A percentile compares a stretch with the other conserved stretches of the same genome.
Evolutionary conservation across 2,329 filamentous ascomycete species (phyloP).

Genomic region (Neoascochyta sp.): DNA sequence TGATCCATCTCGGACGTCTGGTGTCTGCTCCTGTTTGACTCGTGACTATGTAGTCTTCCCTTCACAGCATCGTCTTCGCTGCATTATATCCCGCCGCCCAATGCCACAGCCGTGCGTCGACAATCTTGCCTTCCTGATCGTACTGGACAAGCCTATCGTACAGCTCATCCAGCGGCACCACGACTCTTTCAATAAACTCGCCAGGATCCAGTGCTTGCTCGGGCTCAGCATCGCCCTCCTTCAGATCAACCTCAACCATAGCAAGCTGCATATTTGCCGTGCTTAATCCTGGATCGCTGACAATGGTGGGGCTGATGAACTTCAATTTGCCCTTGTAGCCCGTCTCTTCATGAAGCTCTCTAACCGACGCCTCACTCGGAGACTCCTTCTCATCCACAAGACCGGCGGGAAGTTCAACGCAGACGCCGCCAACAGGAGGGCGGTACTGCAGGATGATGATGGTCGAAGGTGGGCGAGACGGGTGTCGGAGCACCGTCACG

Average conservation of each 20-base stretch:
- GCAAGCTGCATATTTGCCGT: conserved; percentile 60
- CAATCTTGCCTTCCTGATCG: conserved; percentile 48
- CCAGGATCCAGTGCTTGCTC: conserved; percentile 59
- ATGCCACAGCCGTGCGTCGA: conserved; percentile 59
- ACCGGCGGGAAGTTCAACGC: conserved; percentile 59
- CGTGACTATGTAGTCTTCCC: too few relatives aligned
- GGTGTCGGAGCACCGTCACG: conserved; percentile 52
- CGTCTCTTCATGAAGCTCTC: conserved; percentile 61
- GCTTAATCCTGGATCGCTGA: conserved; percentile 60
- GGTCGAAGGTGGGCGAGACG: conserved; percentile 46
- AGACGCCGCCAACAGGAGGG: conserved; percentile 55
- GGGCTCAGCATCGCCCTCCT: conserved; percentile 49
- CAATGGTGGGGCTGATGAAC: conserved; percentile 62
- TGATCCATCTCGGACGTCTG: too few relatives aligned
- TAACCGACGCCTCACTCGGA: conserved; percentile 53
- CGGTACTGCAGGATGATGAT: conserved; percentile 59
- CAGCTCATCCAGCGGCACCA: conserved; percentile 55
- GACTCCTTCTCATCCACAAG: conserved; percentile 57
- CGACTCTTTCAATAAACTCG: conserved; percentile 59
- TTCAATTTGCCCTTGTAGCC: conserved; percentile 55
- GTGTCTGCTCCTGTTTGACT: too few relatives aligned
- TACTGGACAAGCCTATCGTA: conserved; percentile 52
- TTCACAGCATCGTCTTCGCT: conserved; percentile 34
- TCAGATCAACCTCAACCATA: conserved; percentile 56
- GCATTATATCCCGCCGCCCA: conserved; percentile 58